phyloP scores from a whole-genome alignment of 1,284 basidiomycete species.

The Moesziomyces sp. region DNA sequence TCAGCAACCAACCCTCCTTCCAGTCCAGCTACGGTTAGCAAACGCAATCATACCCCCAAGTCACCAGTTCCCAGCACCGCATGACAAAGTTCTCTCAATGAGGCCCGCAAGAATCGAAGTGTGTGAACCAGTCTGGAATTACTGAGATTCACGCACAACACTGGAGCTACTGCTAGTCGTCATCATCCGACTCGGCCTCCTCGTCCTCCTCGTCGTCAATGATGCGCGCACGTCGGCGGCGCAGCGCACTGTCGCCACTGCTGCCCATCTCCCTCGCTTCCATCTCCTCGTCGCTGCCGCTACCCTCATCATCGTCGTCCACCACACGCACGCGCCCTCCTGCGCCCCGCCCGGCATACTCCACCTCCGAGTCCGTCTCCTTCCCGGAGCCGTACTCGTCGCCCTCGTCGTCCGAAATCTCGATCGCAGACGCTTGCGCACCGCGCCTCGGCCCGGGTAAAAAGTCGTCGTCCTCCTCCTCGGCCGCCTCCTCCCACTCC shows the following conservation, averaged over 20 bases:
- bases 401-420: conserved; percentile 38
- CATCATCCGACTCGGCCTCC: background rate
- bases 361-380: conserved; percentile 24
- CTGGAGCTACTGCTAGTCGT: no score
- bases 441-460: conserved; percentile 31
- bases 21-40: background rate
- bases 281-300: conserved; percentile 6
- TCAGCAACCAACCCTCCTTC: background rate
- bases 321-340: conserved; percentile 4
- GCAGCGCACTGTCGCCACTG: conserved; percentile 25
- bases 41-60: background rate
- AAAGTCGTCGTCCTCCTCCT: conserved; percentile 34
- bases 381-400: conserved; percentile 6
- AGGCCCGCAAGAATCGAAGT: background rate
- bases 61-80: background rate
- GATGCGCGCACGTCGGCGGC: conserved; percentile 24
- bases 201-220: conserved; percentile 30
- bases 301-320: conserved; percentile 6
- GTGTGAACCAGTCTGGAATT: background rate
- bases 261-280: conserved; percentile 4
- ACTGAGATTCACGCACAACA: background rate
- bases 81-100: no score
- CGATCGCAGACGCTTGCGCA: conserved; percentile 18
- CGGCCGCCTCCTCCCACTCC: conserved; percentile 7
- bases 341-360: conserved; percentile 9